phyloP scores from a whole-genome alignment of 1,284 basidiomycete species.

The Tilletia caries region DNA sequence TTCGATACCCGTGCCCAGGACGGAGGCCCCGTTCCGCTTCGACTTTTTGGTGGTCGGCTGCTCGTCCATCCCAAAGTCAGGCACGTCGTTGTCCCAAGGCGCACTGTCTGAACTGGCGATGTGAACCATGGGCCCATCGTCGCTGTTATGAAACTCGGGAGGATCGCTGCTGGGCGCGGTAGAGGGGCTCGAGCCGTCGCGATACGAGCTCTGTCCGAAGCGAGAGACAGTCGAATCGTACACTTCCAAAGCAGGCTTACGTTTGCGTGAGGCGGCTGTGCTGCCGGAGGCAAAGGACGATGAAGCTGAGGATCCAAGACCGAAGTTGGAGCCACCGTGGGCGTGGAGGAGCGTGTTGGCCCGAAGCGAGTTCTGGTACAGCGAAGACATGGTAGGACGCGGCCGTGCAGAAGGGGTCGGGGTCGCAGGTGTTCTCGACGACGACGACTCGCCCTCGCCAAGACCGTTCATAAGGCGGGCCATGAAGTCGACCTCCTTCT shows the following conservation, averaged over 20 bases:
- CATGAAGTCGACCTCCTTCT: constrained; percentile 53
- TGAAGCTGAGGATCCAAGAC: neutral
- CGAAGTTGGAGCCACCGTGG: constrained; percentile 12
- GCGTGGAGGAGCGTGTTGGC: constrained; percentile 13
- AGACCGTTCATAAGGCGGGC: constrained; percentile 44
- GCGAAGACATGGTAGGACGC: constrained; percentile 15
- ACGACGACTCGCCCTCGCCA: constrained; percentile 14
- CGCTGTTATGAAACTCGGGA: constrained; percentile 2
- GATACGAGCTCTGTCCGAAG: constrained; percentile 10
- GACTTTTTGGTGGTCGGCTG: constrained; percentile 24
- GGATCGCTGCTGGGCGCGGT: constrained; percentile 9
- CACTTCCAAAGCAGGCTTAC: constrained; percentile 19
- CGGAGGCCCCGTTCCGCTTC: constrained; percentile 9
- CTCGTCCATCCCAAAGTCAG: constrained; percentile 16
- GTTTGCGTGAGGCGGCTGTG: constrained; percentile 22
- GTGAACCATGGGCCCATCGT: constrained; percentile 26
- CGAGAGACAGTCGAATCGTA: constrained; percentile 9
- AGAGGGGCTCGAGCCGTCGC: constrained; percentile 2
- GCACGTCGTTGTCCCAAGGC: constrained; percentile 38
- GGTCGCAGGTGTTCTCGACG: neutral
- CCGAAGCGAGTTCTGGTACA: constrained; percentile 7
- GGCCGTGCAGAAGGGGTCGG: constrained; percentile 24
- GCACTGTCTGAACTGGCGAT: constrained; percentile 45
- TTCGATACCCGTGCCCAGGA: neutral
- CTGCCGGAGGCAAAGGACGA: neutral